These are phyloP conservation scores for Mycena sanguinolenta DNA, from an alignment of 768 basidiomycete genomes.

Conservation along the genomic window DNA sequence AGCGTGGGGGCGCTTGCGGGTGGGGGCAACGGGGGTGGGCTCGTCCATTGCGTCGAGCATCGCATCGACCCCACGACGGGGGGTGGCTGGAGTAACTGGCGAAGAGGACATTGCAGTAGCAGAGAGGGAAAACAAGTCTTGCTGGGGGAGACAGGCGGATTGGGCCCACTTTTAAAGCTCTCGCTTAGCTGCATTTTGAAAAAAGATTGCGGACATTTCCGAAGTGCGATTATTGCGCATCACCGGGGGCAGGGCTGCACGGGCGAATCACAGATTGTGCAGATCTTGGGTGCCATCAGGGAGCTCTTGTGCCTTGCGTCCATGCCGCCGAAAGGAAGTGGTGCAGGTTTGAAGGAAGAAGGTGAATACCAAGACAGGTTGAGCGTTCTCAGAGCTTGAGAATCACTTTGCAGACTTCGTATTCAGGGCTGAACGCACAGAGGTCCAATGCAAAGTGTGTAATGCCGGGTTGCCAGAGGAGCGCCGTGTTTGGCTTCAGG, in stretches of 20 bases:
- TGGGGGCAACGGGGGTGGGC: conserved; percentile 2
- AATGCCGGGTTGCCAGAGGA: too few relatives aligned
- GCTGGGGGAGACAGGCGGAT: too few relatives aligned
- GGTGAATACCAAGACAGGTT: not conserved
- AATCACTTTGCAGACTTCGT: conserved; percentile 2
- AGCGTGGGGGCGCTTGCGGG: conserved; percentile 1
- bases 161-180: too few relatives aligned
- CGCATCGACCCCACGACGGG: not conserved
- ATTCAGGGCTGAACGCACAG: not conserved
- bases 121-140: too few relatives aligned
- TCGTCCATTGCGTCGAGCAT: conserved; percentile 3
- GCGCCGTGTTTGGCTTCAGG: too few relatives aligned
- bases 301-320: too few relatives aligned
- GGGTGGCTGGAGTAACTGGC: not conserved
- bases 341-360: too few relatives aligned
- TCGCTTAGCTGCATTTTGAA: too few relatives aligned
- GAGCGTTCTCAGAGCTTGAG: not conserved
- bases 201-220: too few relatives aligned
- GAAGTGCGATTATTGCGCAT: not conserved
- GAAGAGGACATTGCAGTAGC: too few relatives aligned
- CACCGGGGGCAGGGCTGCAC: not conserved
- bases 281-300: not conserved
- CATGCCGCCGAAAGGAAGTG: too few relatives aligned
- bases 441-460: conserved; percentile 11
- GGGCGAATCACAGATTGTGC: too few relatives aligned